These are phyloP conservation scores for Metarhizium anisopliae DNA, from an alignment of 2,329 filamentous ascomycete genomes.

Conservation along the genomic window DNA sequence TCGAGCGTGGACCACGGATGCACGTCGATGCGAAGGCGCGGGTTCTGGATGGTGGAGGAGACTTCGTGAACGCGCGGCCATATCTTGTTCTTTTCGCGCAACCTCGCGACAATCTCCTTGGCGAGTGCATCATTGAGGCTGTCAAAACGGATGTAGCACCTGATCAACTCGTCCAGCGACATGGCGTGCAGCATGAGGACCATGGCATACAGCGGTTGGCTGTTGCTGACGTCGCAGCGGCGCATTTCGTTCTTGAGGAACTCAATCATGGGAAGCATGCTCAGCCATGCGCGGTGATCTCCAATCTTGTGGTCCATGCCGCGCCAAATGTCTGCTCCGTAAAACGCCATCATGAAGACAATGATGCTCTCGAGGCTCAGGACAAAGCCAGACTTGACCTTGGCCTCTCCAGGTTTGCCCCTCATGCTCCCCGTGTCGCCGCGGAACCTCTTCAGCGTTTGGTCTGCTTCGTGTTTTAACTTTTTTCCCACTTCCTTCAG, in stretches of 20 bases:
- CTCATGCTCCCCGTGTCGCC: conserved; percentile 13
- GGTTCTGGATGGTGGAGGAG: conserved; percentile 19
- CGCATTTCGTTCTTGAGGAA: conserved; percentile 31
- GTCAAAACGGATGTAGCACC: conserved; percentile 21
- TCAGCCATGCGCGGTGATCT: conserved; percentile 33
- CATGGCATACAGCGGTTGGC: conserved; percentile 32
- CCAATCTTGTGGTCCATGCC: conserved; percentile 32
- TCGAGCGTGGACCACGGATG: conserved; percentile 35
- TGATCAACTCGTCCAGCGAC: conserved; percentile 36
- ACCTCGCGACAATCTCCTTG: conserved; percentile 6
- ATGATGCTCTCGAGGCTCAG: conserved; percentile 41
- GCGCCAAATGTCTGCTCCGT: conserved; percentile 36
- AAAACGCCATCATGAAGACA: conserved; percentile 45
- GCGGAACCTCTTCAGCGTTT: conserved; percentile 23
- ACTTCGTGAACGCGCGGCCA: conserved; percentile 23
- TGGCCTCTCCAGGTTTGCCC: conserved; percentile 20
- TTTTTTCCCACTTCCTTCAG: conserved; percentile 35
- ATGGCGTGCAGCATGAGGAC: conserved; percentile 34
- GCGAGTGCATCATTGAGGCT: conserved; percentile 7
- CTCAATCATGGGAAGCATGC: conserved; percentile 35
- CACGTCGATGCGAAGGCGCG: conserved; percentile 22
- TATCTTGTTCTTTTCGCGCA: conserved; percentile 14
- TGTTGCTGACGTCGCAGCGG: conserved; percentile 21
- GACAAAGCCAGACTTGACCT: conserved; percentile 31
- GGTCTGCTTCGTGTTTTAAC: conserved; percentile 46